Evolutionary conservation across 139 green algal species (phyloP).

Genomic region (Chlorella sp.): DNA sequence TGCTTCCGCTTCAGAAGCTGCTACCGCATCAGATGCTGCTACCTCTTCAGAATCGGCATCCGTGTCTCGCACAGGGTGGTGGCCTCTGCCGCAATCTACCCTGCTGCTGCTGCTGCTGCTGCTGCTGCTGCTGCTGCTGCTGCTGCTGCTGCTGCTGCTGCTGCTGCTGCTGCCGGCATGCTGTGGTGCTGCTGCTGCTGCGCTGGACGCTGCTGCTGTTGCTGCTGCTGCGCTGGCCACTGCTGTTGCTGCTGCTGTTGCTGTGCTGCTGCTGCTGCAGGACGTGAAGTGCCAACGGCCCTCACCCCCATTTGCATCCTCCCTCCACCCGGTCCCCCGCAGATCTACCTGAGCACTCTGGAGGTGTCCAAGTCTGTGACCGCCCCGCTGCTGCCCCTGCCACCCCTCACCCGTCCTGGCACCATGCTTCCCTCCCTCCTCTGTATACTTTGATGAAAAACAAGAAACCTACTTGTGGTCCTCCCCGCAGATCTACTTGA

Average conservation of each 20-base stretch:
- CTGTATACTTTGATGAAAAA: too few relatives aligned
- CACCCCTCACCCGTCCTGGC: not conserved
- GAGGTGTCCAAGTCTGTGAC: conserved; percentile 70
- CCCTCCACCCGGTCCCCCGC: too few relatives aligned
- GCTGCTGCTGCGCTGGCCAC: too few relatives aligned
- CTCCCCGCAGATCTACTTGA: conserved; percentile 76
- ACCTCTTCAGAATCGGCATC: too few relatives aligned
- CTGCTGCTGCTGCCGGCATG: not conserved
- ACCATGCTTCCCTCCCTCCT: not conserved
- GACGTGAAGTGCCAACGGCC: too few relatives aligned
- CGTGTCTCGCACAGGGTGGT: not conserved
- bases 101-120: not conserved
- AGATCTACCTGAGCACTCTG: conserved; percentile 81
- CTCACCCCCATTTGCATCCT: too few relatives aligned
- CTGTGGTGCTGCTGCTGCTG: too few relatives aligned
- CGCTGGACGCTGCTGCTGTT: too few relatives aligned
- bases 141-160: not conserved
- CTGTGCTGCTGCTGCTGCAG: too few relatives aligned
- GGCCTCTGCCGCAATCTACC: not conserved
- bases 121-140: not conserved
- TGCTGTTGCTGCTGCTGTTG: too few relatives aligned
- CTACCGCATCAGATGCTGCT: not conserved
- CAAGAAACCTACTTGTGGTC: too few relatives aligned
- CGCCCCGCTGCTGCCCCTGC: not conserved
- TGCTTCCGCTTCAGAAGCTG: not conserved